Conservation (phyloP, 106 monocot genomes). For the Chionographis japonica region DNA sequence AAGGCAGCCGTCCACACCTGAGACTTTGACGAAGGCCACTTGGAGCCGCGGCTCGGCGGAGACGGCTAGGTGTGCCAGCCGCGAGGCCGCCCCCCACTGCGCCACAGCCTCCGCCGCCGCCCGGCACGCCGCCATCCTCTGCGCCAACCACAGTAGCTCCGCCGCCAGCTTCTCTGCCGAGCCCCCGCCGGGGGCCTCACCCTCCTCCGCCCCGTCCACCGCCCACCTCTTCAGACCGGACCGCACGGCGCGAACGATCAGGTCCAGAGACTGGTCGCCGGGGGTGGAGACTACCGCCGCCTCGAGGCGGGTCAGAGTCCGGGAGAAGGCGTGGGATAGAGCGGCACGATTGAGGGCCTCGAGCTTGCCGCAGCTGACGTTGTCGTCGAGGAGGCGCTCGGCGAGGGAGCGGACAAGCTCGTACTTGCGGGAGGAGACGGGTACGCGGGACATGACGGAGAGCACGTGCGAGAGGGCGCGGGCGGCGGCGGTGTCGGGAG, state of each 20-base stretch:
- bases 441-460: slow-evolving; percentile 35
- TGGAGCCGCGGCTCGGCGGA: slow-evolving; percentile 53
- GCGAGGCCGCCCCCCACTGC: slow-evolving; percentile 39
- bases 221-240: slow-evolving; percentile 19
- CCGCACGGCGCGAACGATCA: slow-evolving; percentile 2
- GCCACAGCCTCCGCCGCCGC: slow-evolving; percentile 47
- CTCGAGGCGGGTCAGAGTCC: slow-evolving; percentile 36
- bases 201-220: slow-evolving; percentile 12
- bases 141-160: slow-evolving; percentile 69
- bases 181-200: slow-evolving; percentile 1
- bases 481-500: slow-evolving; percentile 1
- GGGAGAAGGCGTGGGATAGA: slow-evolving; percentile 32
- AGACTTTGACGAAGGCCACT: slow-evolving; percentile 53
- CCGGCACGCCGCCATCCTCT: slow-evolving; percentile 65
- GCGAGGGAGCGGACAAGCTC: slow-evolving; percentile 49
- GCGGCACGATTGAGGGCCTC: slow-evolving; percentile 25
- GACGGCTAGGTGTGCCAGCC: slow-evolving; percentile 28
- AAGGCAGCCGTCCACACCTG: slow-evolving; percentile 26
- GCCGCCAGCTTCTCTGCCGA: slow-evolving; percentile 70
- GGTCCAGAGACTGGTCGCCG: slow-evolving; percentile 11
- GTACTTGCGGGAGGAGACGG: slow-evolving; percentile 68
- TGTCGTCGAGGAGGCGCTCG: slow-evolving; percentile 64
- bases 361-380: slow-evolving; percentile 10
- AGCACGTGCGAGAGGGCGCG: slow-evolving; percentile 57
- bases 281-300: background rate